phyloP scores from a whole-genome alignment of 805 yeast genomes.

The Kodamaea hsintzibuensis region DNA sequence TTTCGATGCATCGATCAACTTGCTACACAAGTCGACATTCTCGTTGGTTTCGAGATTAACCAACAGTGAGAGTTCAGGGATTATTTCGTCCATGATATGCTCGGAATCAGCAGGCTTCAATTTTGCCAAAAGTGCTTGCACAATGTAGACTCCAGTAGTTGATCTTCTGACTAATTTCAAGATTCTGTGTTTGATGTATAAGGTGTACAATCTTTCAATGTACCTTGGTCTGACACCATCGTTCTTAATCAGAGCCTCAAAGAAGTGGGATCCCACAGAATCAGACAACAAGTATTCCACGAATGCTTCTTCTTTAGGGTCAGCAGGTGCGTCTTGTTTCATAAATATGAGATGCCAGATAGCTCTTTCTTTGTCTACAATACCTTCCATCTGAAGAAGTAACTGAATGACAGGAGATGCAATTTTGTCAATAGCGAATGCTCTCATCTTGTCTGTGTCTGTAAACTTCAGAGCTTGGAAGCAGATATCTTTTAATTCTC shows the following conservation, averaged over 20 bases:
- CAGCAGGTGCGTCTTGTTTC: conserved; percentile 46
- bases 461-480: conserved; percentile 35
- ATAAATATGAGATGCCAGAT: conserved; percentile 67
- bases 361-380: conserved; percentile 70
- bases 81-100: conserved; percentile 58
- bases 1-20: conserved; percentile 66
- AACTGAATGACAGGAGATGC: conserved; percentile 89
- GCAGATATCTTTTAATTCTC: conserved; percentile 54
- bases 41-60: conserved; percentile 52
- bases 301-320: conserved; percentile 70
- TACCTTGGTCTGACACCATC: conserved; percentile 63
- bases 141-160: conserved; percentile 79
- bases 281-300: conserved; percentile 83
- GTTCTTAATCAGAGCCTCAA: conserved; percentile 67
- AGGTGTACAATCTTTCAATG: conserved; percentile 65
- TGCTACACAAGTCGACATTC: conserved; percentile 68
- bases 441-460: conserved; percentile 53
- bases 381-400: conserved; percentile 76
- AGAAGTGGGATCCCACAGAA: conserved; percentile 91
- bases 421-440: conserved; percentile 71
- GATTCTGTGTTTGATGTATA: conserved; percentile 74
- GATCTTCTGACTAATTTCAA: conserved; percentile 75
- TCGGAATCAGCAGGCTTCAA: conserved; percentile 64
- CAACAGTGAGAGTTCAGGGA: conserved; percentile 64
- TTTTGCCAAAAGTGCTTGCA: conserved; percentile 67